Evolutionary conservation across 176 grass and related monocot genomes (phyloP).

Genomic region (Oryza meyeriana): DNA sequence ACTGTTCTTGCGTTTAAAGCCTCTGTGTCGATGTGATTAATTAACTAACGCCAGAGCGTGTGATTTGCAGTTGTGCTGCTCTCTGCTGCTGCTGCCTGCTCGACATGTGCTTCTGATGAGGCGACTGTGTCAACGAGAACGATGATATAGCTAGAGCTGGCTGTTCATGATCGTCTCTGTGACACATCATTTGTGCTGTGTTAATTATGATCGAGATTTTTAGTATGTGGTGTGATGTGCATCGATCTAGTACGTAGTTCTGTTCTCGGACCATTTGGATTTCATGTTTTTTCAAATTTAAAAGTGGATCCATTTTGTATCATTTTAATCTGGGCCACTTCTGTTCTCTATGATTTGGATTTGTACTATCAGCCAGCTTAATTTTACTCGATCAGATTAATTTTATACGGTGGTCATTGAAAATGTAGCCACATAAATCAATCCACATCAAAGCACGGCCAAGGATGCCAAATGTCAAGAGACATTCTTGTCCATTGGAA

Average conservation of each 20-base stretch:
- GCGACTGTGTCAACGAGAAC: neutral
- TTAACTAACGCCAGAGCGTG: neutral
- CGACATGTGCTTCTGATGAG: conserved; percentile 59
- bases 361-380: neutral
- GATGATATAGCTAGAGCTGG: neutral
- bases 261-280: neutral
- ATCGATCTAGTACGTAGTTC: neutral
- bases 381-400: neutral
- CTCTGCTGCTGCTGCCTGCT: conserved; percentile 75
- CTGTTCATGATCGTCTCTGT: neutral
- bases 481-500: neutral
- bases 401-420: neutral
- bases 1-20: neutral
- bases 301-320: neutral
- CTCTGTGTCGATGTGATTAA: neutral
- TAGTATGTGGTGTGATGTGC: neutral
- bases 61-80: conserved; percentile 47
- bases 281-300: neutral
- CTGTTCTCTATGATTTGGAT: neutral
- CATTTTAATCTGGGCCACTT: no score
- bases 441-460: neutral
- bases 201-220: conserved; percentile 7
- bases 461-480: neutral
- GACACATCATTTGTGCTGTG: neutral
- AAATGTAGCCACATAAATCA: neutral